Base-by-base conservation (phyloP, 1,139 yeast genomes). In the Kurtzmaniella quercitrusa region DNA sequence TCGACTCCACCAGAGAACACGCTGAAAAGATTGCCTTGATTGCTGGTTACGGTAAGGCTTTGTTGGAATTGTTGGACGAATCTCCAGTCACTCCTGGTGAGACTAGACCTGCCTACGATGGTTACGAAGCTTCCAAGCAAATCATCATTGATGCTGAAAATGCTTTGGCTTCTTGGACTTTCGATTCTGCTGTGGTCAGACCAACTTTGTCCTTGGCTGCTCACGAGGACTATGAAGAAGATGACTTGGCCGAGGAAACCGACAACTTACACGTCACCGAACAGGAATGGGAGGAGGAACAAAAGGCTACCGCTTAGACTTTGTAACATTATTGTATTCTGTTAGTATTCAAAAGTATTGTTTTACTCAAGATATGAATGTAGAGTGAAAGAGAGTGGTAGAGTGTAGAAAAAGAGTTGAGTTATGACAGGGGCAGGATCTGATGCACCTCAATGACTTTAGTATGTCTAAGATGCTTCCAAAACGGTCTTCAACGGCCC, bases 1-100 rank as follows among this genome's bases (percentile, higher is more conserved):
- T 87, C 58, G 94, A 85, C 64, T 81, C 95, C 37, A 73, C 81
- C 51, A 81, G 93, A 68, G 94, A 86, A 67, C 81, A 81, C 59
- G 81, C 93, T 55, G 95, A 86, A 70, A 86, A 86, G 68, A 79
- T 82, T 60, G 93, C 94, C 48, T 75, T 86, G 57, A 85, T 86
- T 68, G 93, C 94, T 51, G 93, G 94, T 57, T 85, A 86, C 71
- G 95, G 94, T 72, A 85, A 86, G 70, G 94, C 93, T 34, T 68
- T 86, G 51, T 74, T 86, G 64, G 93, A 85, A 69, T 75, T 86
- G 59, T 75, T 87, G 62, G 95, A 86, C 62, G 94, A 85, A 62
- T 71, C 87, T 50, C 88, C 94, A 51, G 93, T 86, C 45, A 85
- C 94, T 52, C 95, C 95, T 46, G 95, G 95, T 71, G 95, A 87